Base-by-base conservation (phyloP, 2,329 filamentous ascomycete genomes). In the Colletotrichum neosansevieriae region DNA sequence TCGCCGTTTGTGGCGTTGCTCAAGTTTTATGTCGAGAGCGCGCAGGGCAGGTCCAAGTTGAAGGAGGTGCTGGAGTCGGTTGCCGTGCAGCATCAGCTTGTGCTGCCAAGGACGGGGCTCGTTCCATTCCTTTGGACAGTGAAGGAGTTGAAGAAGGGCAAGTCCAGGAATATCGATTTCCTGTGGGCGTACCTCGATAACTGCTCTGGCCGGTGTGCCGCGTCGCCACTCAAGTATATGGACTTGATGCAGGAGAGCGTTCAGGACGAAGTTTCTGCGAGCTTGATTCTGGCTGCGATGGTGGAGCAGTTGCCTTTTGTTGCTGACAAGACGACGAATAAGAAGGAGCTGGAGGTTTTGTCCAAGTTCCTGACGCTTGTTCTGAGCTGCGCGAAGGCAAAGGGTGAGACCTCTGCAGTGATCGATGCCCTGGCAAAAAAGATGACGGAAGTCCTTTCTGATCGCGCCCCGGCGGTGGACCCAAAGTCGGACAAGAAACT, bases 181-280 rank as follows among this genome's bases (percentile, higher is more conserved):
- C 75, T 94, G 1, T 92, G 92, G 80, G 78, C 83, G 0, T 97
- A 96, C 75, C 77, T 98, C 29, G 94, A 98, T 75, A 94, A 97
- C 70, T 97, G 93, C 77, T 84, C 93, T 59, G 89, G 88, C 34
- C 88, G 94, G 24, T 92, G 93, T 72, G 90, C 90, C 15, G 89
- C 82, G 2, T 91, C 91, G 24, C 92, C 94, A 0, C 91, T 97
- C 74, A 97, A 94, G 75, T 95, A 97, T 74, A 88, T 96, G 32
- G 92, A 96, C 69, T 82, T 89, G 74, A 78, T 93, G 29, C 85
- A 89, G 61, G 84, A 88, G 45, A 72, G 86, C 2, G 72, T 79
- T 67, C 73, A 75, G 34, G 49, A 63, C 3, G 72, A 51, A 21
- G 73, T 72, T 53, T 75, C 81, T 34, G 77, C 88, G 11, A 94